Evolutionary conservation across 2,329 filamentous ascomycete genomes (phyloP).

Genomic region (Fusarium miscanthi): DNA sequence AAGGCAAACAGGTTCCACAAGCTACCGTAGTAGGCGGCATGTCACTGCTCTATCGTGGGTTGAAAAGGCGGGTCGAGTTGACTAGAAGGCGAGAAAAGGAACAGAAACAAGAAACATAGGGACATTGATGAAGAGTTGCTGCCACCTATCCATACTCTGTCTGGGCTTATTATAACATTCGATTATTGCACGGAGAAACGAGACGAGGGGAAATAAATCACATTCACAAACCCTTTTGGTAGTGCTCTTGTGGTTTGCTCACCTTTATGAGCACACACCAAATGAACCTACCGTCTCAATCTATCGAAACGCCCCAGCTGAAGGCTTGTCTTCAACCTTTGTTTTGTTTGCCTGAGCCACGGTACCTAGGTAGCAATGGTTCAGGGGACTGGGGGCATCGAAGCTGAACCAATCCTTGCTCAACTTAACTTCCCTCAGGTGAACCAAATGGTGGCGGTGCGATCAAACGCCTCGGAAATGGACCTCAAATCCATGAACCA

Average conservation of each 20-base stretch:
- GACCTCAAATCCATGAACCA: slow-evolving; percentile 25
- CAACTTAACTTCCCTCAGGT: slow-evolving; percentile 36
- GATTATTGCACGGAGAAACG: neutral
- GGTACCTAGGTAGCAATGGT: neutral
- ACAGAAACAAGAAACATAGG: neutral
- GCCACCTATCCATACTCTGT: neutral
- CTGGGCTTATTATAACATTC: neutral
- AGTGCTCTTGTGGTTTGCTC: neutral
- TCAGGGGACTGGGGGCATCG: slow-evolving; percentile 13
- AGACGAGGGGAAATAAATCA: neutral
- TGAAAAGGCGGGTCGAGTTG: slow-evolving; percentile 25
- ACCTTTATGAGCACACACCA: neutral
- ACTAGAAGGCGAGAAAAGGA: slow-evolving; percentile 4
- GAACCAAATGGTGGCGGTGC: slow-evolving; percentile 40
- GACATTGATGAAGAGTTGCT: slow-evolving; percentile 4
- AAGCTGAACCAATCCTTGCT: slow-evolving; percentile 36
- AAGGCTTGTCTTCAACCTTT: slow-evolving; percentile 12
- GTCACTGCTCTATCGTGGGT: slow-evolving; percentile 35
- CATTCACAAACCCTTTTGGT: neutral
- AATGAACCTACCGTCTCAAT: neutral
- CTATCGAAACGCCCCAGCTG: slow-evolving; percentile 35
- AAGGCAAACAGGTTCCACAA: slow-evolving; percentile 37
- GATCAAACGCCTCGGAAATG: slow-evolving; percentile 12
- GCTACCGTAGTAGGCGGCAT: slow-evolving; percentile 19
- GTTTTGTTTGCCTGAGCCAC: slow-evolving; percentile 2